Conservation (phyloP, 2,329 filamentous ascomycete genomes). For the Balansia obtecta region DNA sequence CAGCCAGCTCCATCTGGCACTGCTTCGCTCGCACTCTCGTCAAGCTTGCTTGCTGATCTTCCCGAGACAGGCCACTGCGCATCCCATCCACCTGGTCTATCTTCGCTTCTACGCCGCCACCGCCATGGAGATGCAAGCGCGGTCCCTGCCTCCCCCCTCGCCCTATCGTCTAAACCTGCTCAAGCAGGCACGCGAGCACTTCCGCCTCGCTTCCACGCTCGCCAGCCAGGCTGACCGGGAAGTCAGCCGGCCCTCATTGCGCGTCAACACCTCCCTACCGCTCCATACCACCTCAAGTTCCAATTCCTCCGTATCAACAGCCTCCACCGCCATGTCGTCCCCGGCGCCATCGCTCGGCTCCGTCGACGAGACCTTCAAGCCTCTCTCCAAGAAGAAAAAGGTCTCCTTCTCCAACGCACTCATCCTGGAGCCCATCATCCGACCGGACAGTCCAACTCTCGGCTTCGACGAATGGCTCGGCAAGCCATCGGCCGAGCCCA, state of each 20-base stretch:
- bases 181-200: conserved; percentile 38
- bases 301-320: conserved; percentile 30
- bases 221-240: conserved; percentile 32
- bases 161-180: conserved; percentile 35
- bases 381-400: conserved; percentile 23
- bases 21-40: too few species aligned
- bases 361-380: conserved; percentile 7
- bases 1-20: conserved; percentile 6
- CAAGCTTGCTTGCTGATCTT: too few species aligned
- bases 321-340: conserved; percentile 33
- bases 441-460: conserved; percentile 48
- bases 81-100: conserved; percentile 44
- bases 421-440: conserved; percentile 33
- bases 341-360: conserved; percentile 27
- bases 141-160: conserved; percentile 32
- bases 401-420: conserved; percentile 25
- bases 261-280: conserved; percentile 25
- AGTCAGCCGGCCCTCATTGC: conserved; percentile 25
- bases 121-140: conserved; percentile 45
- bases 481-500: conserved; percentile 10
- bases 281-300: conserved; percentile 35
- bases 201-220: conserved; percentile 34
- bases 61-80: conserved; percentile 22
- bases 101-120: conserved; percentile 50
- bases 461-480: conserved; percentile 36